Base-by-base conservation (phyloP, 768 basidiomycete species). In the Naganishia randhawae region DNA sequence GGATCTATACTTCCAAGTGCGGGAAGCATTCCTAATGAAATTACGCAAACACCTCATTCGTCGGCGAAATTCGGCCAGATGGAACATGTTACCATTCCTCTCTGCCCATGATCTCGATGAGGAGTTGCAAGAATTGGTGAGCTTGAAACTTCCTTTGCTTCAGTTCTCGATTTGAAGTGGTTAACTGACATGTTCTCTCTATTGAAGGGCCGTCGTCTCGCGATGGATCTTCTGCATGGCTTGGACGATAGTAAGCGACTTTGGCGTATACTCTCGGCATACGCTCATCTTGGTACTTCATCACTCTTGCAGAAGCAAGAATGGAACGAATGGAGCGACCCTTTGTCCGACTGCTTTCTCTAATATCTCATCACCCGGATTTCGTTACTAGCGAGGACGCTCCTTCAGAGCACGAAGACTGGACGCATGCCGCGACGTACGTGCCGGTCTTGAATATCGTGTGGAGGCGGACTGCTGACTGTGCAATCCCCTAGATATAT, bases 321-420 rank as follows among this genome's bases (percentile, higher is more conserved):
- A 81, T 91, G 17, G 84, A 87, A n/a, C 80, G 85, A 61, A 84
- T 94, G 65, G 95, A 97, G 77, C 81, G 88, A 65, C 85, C 88
- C 1, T 90, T 98, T 73, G 85, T 94, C 50, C 88, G 95, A 14
- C 81, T 98, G 4, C 83, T 98, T 11, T 90, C 93, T 75, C 80
- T 93, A 0, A 83, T 98, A 5, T 91, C 93, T 0, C 94, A 96
- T 76, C 96, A 99, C 77, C 95, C 95, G 4, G 96, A 99, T 79
- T 94, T 92, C 73, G 84, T 83, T 22, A 68, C 66, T 0, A 84
- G 37, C 29, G 57, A 61, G 37, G 57, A 61, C 1, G 57, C 57
- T 3, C 57, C 57, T 1, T 22, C 82, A 50, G 83, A 84, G 2
- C 84, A 85, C 41, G 89, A 90, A 37, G 87, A 87, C 48, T 78